Evolutionary conservation across 1,284 basidiomycete genomes (phyloP).

Genomic region (Xerocomus subilludens): DNA sequence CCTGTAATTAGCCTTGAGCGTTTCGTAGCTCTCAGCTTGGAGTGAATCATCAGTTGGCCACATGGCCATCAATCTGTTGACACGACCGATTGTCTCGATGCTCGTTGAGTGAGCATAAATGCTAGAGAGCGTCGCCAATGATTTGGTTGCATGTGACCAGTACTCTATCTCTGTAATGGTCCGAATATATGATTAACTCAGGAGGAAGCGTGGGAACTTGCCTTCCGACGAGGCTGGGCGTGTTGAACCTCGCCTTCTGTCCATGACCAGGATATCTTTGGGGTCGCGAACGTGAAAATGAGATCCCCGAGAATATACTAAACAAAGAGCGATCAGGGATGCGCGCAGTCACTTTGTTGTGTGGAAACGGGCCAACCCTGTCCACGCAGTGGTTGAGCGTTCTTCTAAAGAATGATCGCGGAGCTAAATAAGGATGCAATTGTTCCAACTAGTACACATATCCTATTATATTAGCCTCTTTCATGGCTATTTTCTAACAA

Average conservation of each 20-base stretch:
- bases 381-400: conserved; percentile 22
- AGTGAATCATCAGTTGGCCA: conserved; percentile 78
- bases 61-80: conserved; percentile 73
- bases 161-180: conserved; percentile 68
- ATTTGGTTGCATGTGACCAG: conserved; percentile 73
- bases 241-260: conserved; percentile 48
- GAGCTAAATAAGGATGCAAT: conserved; percentile 40
- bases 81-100: conserved; percentile 71
- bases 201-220: conserved; percentile 47
- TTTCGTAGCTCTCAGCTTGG: conserved; percentile 72
- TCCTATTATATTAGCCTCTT: background rate
- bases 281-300: conserved; percentile 20
- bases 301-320: conserved; percentile 22
- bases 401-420: conserved; percentile 37
- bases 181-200: conserved; percentile 24
- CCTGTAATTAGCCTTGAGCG: conserved; percentile 70
- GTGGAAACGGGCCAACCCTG: conserved; percentile 3
- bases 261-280: conserved; percentile 39
- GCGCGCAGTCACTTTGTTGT: conserved; percentile 24
- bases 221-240: conserved; percentile 54
- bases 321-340: conserved; percentile 16
- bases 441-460: too few species aligned
- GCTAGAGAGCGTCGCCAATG: conserved; percentile 65
- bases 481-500: conserved; percentile 9
- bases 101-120: conserved; percentile 64